Conservation (phyloP, 768 basidiomycete genomes). For the Rhodotorula diobovata region DNA sequence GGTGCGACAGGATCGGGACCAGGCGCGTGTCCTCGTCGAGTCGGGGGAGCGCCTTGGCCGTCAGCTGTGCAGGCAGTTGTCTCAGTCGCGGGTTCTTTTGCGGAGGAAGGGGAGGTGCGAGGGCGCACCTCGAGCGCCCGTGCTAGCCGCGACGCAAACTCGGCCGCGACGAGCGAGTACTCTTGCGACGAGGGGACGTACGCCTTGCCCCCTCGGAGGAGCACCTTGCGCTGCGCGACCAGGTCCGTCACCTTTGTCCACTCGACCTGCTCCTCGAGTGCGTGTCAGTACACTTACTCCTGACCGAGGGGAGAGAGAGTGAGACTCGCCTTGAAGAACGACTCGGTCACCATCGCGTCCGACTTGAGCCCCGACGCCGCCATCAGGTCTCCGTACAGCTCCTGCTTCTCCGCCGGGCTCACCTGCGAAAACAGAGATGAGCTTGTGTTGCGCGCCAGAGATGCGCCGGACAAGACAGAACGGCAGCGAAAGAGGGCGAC, state of each 20-base stretch:
- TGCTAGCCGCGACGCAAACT: conserved; percentile 69
- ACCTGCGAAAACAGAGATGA: no score
- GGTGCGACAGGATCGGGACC: conserved; percentile 78
- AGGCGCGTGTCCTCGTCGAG: conserved; percentile 92
- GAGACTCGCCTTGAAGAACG: conserved; percentile 67
- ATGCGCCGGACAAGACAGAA: neutral
- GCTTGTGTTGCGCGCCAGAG: neutral
- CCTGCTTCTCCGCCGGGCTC: conserved; percentile 56
- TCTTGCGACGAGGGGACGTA: conserved; percentile 65
- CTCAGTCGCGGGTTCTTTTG: neutral
- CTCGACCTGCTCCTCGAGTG: conserved; percentile 63
- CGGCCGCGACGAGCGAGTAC: conserved; percentile 73
- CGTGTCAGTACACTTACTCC: neutral
- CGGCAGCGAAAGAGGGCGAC: conserved; percentile 4
- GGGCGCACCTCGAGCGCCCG: conserved; percentile 66
- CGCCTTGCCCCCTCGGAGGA: conserved; percentile 75
- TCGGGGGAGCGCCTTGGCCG: conserved; percentile 77
- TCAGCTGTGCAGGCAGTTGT: conserved; percentile 55
- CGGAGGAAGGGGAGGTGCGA: no score
- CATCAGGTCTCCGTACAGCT: conserved; percentile 54
- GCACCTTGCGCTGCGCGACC: conserved; percentile 72
- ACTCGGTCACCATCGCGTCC: conserved; percentile 54
- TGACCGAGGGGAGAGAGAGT: neutral
- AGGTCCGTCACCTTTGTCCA: conserved; percentile 95
- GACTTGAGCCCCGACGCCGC: conserved; percentile 50